These are phyloP conservation scores for Naganishia sp. DNA, from an alignment of 1,284 basidiomycete species.

Conservation along the genomic window DNA sequence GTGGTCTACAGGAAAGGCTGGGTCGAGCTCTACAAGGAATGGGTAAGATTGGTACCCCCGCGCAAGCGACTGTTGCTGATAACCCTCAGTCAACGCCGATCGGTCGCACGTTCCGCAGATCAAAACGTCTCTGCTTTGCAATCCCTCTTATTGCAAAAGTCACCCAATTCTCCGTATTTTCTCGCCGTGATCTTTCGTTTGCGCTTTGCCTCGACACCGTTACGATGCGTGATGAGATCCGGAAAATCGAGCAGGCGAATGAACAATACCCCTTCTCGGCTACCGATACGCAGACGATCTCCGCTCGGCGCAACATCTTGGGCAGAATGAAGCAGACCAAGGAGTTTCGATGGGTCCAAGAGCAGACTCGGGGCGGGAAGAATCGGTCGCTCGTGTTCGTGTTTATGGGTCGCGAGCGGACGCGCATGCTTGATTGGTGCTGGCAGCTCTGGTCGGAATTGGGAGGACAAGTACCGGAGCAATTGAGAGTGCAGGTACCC, in stretches of 20 bases:
- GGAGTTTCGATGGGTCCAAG: constrained; percentile 42
- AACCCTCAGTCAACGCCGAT: constrained; percentile 38
- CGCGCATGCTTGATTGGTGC: constrained; percentile 51
- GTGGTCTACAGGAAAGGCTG: constrained; percentile 46
- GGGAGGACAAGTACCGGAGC: constrained; percentile 42
- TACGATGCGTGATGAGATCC: constrained; percentile 4
- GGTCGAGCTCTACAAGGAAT: constrained; percentile 51
- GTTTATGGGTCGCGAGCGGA: constrained; percentile 46
- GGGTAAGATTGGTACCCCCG: constrained; percentile 35
- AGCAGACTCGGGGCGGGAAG: constrained; percentile 12
- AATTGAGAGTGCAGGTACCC: constrained; percentile 46
- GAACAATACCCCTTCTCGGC: constrained; percentile 13
- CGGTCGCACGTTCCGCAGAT: constrained; percentile 39
- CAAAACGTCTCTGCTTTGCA: constrained; percentile 47
- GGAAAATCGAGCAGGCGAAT: neutral
- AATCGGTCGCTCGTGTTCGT: constrained; percentile 46
- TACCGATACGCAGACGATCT: constrained; percentile 16
- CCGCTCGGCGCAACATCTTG: constrained; percentile 29
- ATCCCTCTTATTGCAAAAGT: constrained; percentile 43
- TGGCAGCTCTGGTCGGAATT: constrained; percentile 52
- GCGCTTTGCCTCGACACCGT: constrained; percentile 37
- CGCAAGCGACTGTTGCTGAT: neutral
- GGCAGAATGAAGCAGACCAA: constrained; percentile 42
- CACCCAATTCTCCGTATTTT: constrained; percentile 48
- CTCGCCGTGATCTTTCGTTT: constrained; percentile 47